Evolutionary conservation across 805 yeast species (phyloP), one percentile per base, ranked within the genome.

Genomic region (Saitoella complicata): DNA sequence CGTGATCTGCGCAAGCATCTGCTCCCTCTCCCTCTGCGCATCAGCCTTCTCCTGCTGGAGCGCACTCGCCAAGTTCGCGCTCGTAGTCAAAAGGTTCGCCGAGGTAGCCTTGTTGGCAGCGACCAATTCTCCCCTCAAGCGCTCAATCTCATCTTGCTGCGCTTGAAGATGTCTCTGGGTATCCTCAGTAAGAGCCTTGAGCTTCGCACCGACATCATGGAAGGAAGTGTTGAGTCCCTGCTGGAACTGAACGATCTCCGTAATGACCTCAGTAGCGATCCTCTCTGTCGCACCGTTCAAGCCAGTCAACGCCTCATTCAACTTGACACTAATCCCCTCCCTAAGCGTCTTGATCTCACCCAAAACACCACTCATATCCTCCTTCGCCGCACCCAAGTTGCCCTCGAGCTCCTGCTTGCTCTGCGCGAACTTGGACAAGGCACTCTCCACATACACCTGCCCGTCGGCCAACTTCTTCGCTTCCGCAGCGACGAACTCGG

Each of bases 121-220:
- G 7, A 46, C 39, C 21, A 50, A 45, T 2, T 43, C 46, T 1
- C 40, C 44, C 31, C 49, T 53, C 7, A 52, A 36, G 12, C 44
- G 36, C 37, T 46, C 52, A 11, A 52, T 46, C 37, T 52, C 56
- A 29, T 42, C 40, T 7, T 44, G 42, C 42, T 53, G 55, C 10
- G 44, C 33, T 11, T 45, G 37, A 38, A 51, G 30, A 32, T 51
- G 54, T 12, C 39, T 42, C 35, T 52, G 52, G 12, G 48, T 31
- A 6, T 47, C 51, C n/a, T 51, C 56, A 46, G 53, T 51, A 21
- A 52, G 36, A 4, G 47, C 37, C 39, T 53, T 52, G 39, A 50
- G 44, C 11, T 52, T 55, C 7, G 51, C 49, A 3, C 55, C 56
- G 34, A 52, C 46, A 32, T 45, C 45, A 29, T 51, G 52, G 43